phyloP scores from a whole-genome alignment of 345 rosid genomes.

The Syzygium aromaticum region DNA sequence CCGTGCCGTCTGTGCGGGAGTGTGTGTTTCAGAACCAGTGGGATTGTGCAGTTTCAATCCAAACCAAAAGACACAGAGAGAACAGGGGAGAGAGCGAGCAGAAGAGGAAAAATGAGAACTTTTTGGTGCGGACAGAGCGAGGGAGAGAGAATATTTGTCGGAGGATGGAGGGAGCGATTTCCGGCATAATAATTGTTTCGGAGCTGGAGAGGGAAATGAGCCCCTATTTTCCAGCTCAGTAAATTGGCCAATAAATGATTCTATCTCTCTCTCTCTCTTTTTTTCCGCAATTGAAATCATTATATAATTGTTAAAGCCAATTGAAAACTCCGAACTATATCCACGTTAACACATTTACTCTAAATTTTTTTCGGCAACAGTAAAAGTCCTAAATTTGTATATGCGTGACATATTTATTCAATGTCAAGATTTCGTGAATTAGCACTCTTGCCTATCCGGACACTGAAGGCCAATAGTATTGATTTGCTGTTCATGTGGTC shows the following conservation, averaged over 20 bases:
- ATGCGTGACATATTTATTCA: no score
- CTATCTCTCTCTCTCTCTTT: not conserved
- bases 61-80: not conserved
- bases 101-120: not conserved
- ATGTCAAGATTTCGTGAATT: no score
- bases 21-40: not conserved
- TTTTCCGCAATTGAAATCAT: not conserved
- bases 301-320: no score
- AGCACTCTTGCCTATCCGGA: no score
- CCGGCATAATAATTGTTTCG: not conserved
- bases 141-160: not conserved
- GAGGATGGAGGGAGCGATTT: not conserved
- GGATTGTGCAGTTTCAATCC: not conserved
- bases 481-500: accelerated
- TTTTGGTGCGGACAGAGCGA: not conserved
- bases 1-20: not conserved
- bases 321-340: no score
- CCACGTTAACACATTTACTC: no score
- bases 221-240: not conserved
- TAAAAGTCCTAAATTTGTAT: no score
- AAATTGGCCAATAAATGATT: not conserved
- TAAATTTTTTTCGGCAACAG: no score
- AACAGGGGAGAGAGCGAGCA: not conserved
- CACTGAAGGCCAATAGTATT: no score
- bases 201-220: not conserved